Conservation (phyloP, 1,284 basidiomycete genomes). For the Hypsizygus ulmarius region DNA sequence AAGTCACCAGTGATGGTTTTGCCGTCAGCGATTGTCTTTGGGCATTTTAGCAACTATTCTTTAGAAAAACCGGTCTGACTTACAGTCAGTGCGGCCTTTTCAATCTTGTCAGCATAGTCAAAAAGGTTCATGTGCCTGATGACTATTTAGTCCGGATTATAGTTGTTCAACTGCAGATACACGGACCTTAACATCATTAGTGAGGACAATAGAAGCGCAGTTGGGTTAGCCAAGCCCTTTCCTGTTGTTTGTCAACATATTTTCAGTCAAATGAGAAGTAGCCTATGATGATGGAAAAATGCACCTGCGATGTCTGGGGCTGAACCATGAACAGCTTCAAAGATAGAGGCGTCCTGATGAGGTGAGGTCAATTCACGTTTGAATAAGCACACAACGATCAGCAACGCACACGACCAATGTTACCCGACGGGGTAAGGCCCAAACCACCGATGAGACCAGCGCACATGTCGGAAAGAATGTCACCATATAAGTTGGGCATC, state of each 20-base stretch:
- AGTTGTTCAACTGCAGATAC: constrained; percentile 5
- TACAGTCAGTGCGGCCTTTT: constrained; percentile 85
- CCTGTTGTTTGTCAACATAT: constrained; percentile 41
- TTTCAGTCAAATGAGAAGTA: constrained; percentile 17
- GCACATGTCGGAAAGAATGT: constrained; percentile 99
- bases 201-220: constrained; percentile 90
- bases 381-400: neutral
- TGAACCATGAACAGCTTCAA: constrained; percentile 98
- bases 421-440: constrained; percentile 96
- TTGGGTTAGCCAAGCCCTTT: constrained; percentile 97
- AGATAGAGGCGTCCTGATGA: constrained; percentile 92
- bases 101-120: constrained; percentile 87
- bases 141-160: neutral
- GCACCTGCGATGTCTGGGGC: constrained; percentile 83
- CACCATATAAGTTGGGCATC: constrained; percentile 98
- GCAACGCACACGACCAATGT: constrained; percentile 83
- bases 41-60: constrained; percentile 12
- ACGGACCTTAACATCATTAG: constrained; percentile 94
- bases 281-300: constrained; percentile 26
- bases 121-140: constrained; percentile 90
- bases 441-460: constrained; percentile 98
- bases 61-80: constrained; percentile 29
- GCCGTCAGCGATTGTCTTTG: constrained; percentile 93
- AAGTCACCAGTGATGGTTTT: constrained; percentile 91
- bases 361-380: neutral